These are phyloP conservation scores for Trifolium repens DNA, from an alignment of 306 rosid genomes.

Conservation along the genomic window DNA sequence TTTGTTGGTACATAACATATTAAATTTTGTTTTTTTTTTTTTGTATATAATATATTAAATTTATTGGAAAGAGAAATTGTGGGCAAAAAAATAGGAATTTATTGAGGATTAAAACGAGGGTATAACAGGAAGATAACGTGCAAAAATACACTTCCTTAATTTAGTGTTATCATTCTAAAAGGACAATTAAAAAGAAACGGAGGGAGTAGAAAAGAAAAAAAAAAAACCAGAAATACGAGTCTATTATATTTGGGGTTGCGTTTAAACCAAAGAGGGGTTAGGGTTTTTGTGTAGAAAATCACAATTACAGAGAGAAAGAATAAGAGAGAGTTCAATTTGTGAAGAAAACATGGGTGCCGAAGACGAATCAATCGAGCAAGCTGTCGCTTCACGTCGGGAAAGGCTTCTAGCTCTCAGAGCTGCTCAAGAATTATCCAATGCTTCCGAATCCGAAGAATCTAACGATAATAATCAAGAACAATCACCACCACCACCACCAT, in stretches of 20 bases:
- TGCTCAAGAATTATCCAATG: conserved; percentile 67
- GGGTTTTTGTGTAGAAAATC: conserved; percentile 15
- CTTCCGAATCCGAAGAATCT: conserved; percentile 51
- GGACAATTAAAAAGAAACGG: too few relatives aligned
- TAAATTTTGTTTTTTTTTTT: too few relatives aligned
- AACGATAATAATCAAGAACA: conserved; percentile 4
- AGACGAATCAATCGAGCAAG: conserved; percentile 72
- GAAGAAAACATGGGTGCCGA: conserved; percentile 55
- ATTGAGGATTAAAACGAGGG: too few relatives aligned
- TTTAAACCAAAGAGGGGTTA: conserved; percentile 14
- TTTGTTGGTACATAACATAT: too few relatives aligned
- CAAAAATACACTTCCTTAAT: too few relatives aligned
- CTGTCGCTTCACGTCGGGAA: conserved; percentile 76
- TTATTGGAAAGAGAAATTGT: too few relatives aligned
- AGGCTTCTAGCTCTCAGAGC: conserved; percentile 77
- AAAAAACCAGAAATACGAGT: too few relatives aligned
- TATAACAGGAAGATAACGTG: too few relatives aligned
- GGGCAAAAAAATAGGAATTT: too few relatives aligned
- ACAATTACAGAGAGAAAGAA: neutral
- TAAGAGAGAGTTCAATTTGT: neutral
- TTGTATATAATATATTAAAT: too few relatives aligned
- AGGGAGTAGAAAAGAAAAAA: too few relatives aligned
- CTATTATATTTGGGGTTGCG: neutral
- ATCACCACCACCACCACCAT: neutral
- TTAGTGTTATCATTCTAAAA: too few relatives aligned